Evolutionary conservation across 2,329 filamentous ascomycete genomes (phyloP), one percentile per base, ranked within the genome.

Genomic region (Sarocladium kiliense): DNA sequence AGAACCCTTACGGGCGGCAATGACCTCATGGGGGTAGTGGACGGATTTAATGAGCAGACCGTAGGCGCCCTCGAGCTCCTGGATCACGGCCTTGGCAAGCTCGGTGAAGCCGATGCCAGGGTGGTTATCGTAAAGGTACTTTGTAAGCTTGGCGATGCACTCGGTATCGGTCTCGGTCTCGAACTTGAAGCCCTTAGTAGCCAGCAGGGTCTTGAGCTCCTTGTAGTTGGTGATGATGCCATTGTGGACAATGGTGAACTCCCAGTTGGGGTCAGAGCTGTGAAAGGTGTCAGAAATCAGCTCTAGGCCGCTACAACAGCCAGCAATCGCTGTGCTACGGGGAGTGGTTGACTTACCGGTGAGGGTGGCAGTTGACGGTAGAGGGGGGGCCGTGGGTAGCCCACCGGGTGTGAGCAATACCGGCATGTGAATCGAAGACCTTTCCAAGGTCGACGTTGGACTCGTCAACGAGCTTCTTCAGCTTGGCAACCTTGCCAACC

Each of bases 181-280:
- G 72, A 99, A 99, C 69, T 87, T 88, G 86, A 96, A 96, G 70
- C 94, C 94, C 84, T 97, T 99, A 80, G 82, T 82, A 77, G 88
- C 84, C 64, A 99, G 83, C 61, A 99, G 86, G 60, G 88, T 90
- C 85, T 93, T 96, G 67, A 99, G 80, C 78, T 99, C 94, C 83
- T 99, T 99, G 85, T 99, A 99, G 84, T 99, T 99, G 79, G 94
- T 99, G 77, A 99, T 99, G 82, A 99, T 99, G 70, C 94, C 94
- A 77, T 99, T 99, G 87, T 99, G 94, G 59, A 97, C 94, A 66
- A 99, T 87, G 62, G 90, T 83, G 74, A 99, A 99, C 77, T 99
- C 89, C 91, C 93, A 99, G 67, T 78, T 89, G 65, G 88, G 85
- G 74, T 99, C 94, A 62, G 93, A 97, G 75, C 92, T 95, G 62